A percentile compares a stretch with the other conserved stretches of the same genome.
phyloP scores from a whole-genome alignment of 2,329 filamentous ascomycete genomes.

The Cadophora sp. region DNA sequence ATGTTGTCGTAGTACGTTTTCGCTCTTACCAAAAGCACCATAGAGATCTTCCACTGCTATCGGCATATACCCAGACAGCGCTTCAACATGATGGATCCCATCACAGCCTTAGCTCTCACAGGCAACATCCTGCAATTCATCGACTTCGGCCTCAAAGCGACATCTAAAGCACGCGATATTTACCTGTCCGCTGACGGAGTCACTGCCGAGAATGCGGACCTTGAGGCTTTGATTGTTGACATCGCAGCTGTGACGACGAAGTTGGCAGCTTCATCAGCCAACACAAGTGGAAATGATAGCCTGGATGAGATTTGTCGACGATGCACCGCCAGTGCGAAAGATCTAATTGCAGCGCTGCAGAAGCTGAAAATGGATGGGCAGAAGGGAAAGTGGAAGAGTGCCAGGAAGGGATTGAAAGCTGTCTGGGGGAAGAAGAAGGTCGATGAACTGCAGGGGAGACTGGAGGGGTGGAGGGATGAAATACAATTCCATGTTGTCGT shows the following conservation, averaged over 20 bases:
- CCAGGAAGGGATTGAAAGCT: slow-evolving; percentile 18
- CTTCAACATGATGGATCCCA: slow-evolving; percentile 8
- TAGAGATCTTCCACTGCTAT: no score
- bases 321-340: slow-evolving; percentile 7
- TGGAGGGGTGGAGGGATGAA: not conserved
- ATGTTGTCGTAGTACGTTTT: not conserved
- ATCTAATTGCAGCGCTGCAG: slow-evolving; percentile 8
- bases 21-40: no score
- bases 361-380: slow-evolving; percentile 6
- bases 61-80: no score
- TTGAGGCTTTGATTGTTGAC: slow-evolving; percentile 19
- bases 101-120: slow-evolving; percentile 21
- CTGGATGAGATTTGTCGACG: slow-evolving; percentile 9
- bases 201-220: slow-evolving; percentile 16
- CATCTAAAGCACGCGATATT: slow-evolving; percentile 20
- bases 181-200: slow-evolving; percentile 21
- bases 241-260: not conserved
- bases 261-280: slow-evolving; percentile 1
- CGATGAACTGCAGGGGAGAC: not conserved
- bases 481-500: not conserved
- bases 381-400: slow-evolving; percentile 17
- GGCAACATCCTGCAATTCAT: slow-evolving; percentile 24
- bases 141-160: slow-evolving; percentile 20
- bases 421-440: slow-evolving; percentile 11
- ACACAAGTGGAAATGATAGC: slow-evolving; percentile 3